Evolutionary conservation across 2,329 filamentous ascomycete species (phyloP).

Genomic region (Aspergillus sp.): DNA sequence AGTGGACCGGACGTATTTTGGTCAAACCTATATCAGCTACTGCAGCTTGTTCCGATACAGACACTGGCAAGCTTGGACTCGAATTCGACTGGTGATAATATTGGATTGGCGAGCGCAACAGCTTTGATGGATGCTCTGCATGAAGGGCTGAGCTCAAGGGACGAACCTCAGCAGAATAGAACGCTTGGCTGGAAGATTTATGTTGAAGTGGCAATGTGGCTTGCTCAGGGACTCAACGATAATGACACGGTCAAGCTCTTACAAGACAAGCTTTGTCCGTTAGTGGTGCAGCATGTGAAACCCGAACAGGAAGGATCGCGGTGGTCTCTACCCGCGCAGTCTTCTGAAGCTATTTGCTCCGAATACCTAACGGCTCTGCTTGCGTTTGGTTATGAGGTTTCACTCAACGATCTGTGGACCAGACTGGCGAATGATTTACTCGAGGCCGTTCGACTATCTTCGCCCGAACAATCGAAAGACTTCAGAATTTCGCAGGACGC

Average conservation of each 20-base stretch:
- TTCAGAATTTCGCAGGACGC: constrained; percentile 72
- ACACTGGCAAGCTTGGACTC: constrained; percentile 42
- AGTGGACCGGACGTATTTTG: constrained; percentile 75
- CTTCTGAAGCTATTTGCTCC: constrained; percentile 43
- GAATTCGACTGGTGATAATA: constrained; percentile 25
- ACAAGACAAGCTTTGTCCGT: constrained; percentile 54
- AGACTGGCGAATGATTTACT: constrained; percentile 66
- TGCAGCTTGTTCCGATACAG: constrained; percentile 60
- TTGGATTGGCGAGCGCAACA: constrained; percentile 56
- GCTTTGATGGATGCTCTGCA: constrained; percentile 70
- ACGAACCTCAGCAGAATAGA: constrained; percentile 73
- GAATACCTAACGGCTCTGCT: constrained; percentile 45
- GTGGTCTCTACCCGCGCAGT: constrained; percentile 56
- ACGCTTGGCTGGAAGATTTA: constrained; percentile 76
- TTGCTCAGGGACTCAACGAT: constrained; percentile 54
- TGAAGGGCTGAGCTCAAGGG: constrained; percentile 71
- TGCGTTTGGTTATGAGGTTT: constrained; percentile 49
- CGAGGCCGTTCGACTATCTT: constrained; percentile 70
- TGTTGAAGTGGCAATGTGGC: constrained; percentile 63
- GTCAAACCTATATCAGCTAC: constrained; percentile 66
- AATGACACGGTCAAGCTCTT: constrained; percentile 55
- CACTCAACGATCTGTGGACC: constrained; percentile 65
- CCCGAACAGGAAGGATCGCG: constrained; percentile 50
- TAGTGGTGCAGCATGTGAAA: constrained; percentile 59
- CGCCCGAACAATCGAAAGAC: constrained; percentile 81